Base-by-base conservation (phyloP, 331 rosid genomes). In the Arachis monticola region DNA sequence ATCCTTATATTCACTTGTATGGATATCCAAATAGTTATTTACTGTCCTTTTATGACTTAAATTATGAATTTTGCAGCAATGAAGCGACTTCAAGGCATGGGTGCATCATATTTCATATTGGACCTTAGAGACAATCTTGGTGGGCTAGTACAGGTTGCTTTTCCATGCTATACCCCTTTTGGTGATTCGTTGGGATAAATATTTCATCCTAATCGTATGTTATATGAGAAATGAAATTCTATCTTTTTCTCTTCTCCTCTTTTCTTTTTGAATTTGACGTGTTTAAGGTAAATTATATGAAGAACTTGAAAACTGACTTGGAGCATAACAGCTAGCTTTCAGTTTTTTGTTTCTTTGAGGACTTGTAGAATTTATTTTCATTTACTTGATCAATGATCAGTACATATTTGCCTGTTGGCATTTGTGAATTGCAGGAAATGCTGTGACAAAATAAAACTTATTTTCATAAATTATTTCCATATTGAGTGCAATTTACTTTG, bases 61-160 rank as follows among this genome's bases (percentile, higher is more conserved):
- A 65, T 79, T 63, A 64, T 79, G 59, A 63, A 78, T 82, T 79
- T 84, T 82, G 87, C 95, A 91, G 97, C 99, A 58, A 88, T 85
- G 96, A 92, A 88, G 79, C 89, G 95, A 72, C 97, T 94, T 69
- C 89, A 88, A 87, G 93, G 83, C 74, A 88, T 86, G 93, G 95
- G 96, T 56, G 97, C 96, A 41, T 91, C 96, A 41, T 90, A 75
- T 85, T 94, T 94, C 67, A 66, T 94, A 78, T 80, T 91, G 83
- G 99, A 94, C 83, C 97, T 94, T 74, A 86, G 99, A 87, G 99
- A 91, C 84, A 94, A 94, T 81, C 97, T 85, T 80, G 99, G 99
- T 63, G 99, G 99, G 78, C 88, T 94, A 62, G 97, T 92, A 45
- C 99, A 94, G 99, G 99, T 94, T 78, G 74, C 48, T 77, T 77